Percentiles rank a stretch among this genome's conserved stretches.
Evolutionary conservation across 441 rosid genomes (phyloP).

Genomic region (Manihot esculenta): DNA sequence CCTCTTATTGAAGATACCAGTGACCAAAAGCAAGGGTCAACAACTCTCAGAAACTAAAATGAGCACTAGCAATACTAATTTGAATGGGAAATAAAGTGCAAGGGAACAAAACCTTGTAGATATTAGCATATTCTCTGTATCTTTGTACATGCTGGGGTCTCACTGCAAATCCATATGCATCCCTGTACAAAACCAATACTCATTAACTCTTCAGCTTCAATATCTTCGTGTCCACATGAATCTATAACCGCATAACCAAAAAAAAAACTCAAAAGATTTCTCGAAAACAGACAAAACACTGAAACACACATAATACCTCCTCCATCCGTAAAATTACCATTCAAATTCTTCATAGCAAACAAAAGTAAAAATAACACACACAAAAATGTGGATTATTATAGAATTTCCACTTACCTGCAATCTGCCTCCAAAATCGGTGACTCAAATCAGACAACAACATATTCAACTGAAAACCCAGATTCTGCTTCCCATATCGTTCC

Average conservation of each 20-base stretch:
- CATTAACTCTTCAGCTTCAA: slow-evolving; percentile 19
- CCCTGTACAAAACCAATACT: slow-evolving; percentile 53
- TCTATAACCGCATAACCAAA: neutral
- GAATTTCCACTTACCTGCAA: slow-evolving; percentile 21
- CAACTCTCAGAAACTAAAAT: slow-evolving; percentile 5
- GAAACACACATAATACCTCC: neutral
- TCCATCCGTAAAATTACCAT: neutral
- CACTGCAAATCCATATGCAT: slow-evolving; percentile 96
- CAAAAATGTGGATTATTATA: neutral
- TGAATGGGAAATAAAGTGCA: neutral
- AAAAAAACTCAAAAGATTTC: slow-evolving; percentile 7
- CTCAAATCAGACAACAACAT: slow-evolving; percentile 28
- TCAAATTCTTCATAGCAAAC: neutral
- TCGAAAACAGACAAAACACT: neutral
- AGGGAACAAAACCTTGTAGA: slow-evolving; percentile 70
- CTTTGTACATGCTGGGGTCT: slow-evolving; percentile 98
- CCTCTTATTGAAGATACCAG: neutral
- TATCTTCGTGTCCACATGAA: neutral
- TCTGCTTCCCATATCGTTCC: slow-evolving; percentile 17
- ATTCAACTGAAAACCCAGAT: slow-evolving; percentile 14
- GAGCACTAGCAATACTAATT: neutral
- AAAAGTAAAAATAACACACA: neutral
- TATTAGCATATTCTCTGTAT: slow-evolving; percentile 91
- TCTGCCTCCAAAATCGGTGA: slow-evolving; percentile 29
- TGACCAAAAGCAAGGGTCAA: neutral